phyloP scores from a whole-genome alignment of 257 asterid genomes.

The Plantago elongata region DNA sequence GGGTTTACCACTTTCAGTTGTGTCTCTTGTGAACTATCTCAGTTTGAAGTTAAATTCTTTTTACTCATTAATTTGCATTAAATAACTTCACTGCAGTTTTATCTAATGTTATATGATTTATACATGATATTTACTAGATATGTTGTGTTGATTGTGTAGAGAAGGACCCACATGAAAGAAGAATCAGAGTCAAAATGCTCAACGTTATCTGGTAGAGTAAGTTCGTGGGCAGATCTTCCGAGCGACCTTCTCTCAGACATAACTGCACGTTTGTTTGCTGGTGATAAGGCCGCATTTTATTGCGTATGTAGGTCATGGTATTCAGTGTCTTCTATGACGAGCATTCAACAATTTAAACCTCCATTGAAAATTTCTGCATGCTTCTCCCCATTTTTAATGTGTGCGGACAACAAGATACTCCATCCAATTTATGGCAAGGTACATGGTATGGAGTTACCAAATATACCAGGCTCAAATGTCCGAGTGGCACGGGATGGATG shows the following conservation, averaged over 20 bases:
- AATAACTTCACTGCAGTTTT: no score
- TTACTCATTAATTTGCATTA: background rate
- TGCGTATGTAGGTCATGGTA: constrained; percentile 8
- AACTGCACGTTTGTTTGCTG: background rate
- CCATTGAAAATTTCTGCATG: background rate
- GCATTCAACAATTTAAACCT: background rate
- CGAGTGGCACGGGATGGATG: constrained; percentile 5
- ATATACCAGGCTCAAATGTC: background rate
- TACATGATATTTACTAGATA: background rate
- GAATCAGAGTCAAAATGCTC: background rate
- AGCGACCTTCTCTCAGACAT: constrained; percentile 5
- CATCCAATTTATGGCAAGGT: constrained; percentile 2
- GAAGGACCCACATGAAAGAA: background rate
- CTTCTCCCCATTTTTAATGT: background rate
- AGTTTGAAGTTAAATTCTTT: background rate
- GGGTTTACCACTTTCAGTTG: no score
- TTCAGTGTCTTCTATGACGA: background rate
- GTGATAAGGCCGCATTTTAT: constrained; percentile 5
- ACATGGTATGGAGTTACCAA: background rate
- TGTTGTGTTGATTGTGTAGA: background rate
- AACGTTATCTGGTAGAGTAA: background rate
- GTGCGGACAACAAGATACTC: background rate
- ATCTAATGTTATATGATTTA: no score
- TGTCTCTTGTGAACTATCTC: background rate
- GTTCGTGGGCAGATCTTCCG: constrained; percentile 13